Percentiles rank a stretch among this genome's conserved stretches.
phyloP scores from a whole-genome alignment of 2,329 filamentous ascomycete species.

The Oidium heveae region DNA sequence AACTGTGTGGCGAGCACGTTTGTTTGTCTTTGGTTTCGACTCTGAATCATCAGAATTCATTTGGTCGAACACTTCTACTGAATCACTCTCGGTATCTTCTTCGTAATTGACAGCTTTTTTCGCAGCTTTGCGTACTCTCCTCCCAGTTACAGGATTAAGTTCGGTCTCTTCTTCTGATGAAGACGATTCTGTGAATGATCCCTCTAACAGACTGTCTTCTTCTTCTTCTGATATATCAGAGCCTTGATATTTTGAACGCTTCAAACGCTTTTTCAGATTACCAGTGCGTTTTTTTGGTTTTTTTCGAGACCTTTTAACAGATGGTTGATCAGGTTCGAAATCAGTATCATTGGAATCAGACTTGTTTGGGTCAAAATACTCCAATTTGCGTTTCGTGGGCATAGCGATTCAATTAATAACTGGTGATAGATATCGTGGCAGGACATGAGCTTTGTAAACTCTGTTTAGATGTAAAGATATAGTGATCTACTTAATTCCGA shows the following conservation, averaged over 20 bases:
- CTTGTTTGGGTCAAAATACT: slow-evolving; percentile 38
- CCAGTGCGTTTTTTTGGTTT: slow-evolving; percentile 7
- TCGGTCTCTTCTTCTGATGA: slow-evolving; percentile 17
- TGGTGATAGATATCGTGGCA: too few species aligned
- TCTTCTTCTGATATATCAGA: slow-evolving; percentile 39
- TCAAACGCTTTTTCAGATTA: slow-evolving; percentile 16
- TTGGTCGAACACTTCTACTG: slow-evolving; percentile 13
- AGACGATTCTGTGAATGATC: slow-evolving; percentile 23
- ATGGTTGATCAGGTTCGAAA: slow-evolving; percentile 29
- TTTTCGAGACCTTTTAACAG: slow-evolving; percentile 17
- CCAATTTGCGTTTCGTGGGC: slow-evolving; percentile 24
- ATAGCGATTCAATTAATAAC: slow-evolving; percentile 5
- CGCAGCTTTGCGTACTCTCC: slow-evolving; percentile 23
- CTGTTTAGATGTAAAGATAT: too few species aligned
- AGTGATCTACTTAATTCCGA: too few species aligned
- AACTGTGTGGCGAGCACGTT: background rate
- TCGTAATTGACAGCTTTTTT: slow-evolving; percentile 22
- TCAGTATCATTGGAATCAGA: slow-evolving; percentile 42
- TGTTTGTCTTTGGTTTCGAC: background rate
- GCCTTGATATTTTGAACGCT: slow-evolving; percentile 23
- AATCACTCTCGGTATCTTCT: slow-evolving; percentile 19
- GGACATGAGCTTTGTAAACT: too few species aligned
- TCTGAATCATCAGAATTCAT: slow-evolving; percentile 5
- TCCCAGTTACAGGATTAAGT: slow-evolving; percentile 22
- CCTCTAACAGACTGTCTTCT: slow-evolving; percentile 24